Evolutionary conservation across 2,329 filamentous ascomycete genomes (phyloP), one percentile per base, ranked within the genome.

Genomic region (Microdochium nivale): DNA sequence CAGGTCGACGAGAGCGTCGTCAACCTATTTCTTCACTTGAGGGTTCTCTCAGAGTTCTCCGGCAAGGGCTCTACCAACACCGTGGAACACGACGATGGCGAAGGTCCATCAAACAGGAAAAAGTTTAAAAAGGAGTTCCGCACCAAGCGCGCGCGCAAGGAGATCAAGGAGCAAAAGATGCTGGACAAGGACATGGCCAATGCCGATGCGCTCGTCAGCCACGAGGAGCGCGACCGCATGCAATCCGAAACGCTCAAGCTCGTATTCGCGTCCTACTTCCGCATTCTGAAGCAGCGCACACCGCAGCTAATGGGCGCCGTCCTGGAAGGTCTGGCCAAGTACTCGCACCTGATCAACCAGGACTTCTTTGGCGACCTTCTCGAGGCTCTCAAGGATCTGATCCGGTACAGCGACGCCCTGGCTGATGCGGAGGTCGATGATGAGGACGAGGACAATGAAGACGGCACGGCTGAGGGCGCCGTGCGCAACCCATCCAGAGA

Each of bases 331-430:
- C 74, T 99, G 23, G 91, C 92, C 49, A 90, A 90, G 65, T 99
- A 95, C 65, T 86, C 91, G 3, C 94, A 96, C 66, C 79, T 99
- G 54, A 99, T 99, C 77, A 99, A 99, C 72, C 90, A 99, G 65
- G 90, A 99, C 65, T 97, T 99, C 75, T 99, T 99, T 62, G 94
- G 92, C 25, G 94, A 99, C 65, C 78, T 99, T 27, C 80, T 99
- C 11, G 94, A 97, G 70, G 92, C 90, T 0, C 76, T 99, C 37
- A 95, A 95, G 67, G 94, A 99, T 57, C 80, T 99, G 46, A 92
- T 97, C 60, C 81, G 83, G 3, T 82, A 91, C 58, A 86, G 87
- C 50, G 80, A 86, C 61, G 75, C 77, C 0, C 73, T 78, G 16
- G 75, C 75, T 11, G 71, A 67, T 1, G 75, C 72, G 3, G 66